Evolutionary conservation across 1,284 basidiomycete genomes (phyloP), one percentile per base, ranked within the genome.

Genomic region (Cryptococcus maquisensis): DNA sequence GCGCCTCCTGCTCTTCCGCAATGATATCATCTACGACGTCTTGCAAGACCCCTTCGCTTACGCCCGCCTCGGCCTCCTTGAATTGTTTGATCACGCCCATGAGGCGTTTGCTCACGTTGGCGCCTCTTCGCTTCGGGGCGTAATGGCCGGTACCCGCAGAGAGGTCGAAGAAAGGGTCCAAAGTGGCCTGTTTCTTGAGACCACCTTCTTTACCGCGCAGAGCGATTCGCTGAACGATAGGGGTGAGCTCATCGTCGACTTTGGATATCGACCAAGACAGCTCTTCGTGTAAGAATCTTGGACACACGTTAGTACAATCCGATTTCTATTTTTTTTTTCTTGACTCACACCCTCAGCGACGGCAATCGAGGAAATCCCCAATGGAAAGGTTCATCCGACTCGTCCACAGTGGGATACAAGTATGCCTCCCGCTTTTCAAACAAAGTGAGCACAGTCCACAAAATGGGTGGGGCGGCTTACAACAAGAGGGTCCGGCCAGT

Each of bases 361-460:
- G 97, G 92, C 1, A 99, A 83, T 69, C 98, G 94, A 6, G 95
- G 93, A 59, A 95, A 79, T 9, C 92, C 95, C 96, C 96, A 99
- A 65, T 91, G 90, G 72, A 99, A 98, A 0, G 89, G 86, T 67
- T 98, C 94, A 51, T 92, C 86, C 3, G 91, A 95, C 49, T 84
- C 82, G 70, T 98, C 94, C 5, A 97, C 88, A 0, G 84, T 83
- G 0, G 96, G 95, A 64, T 91, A 84, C 61, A 88, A 87, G 75
- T 99, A 99, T 1, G 93, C 96, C 56, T 94, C 90, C 56, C n/a
- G n/a, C 87, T 81, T 91, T 94, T 45, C 9, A 4, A 23, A 18
- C 10, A 20, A 16, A 23, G 57, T 36, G 50, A 35, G 47, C 38
- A 48, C 28, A 51, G 49, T 21, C 32, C 45, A 32, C 32, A 20